phyloP scores from a whole-genome alignment of 1,284 basidiomycete species.

The Filobasidium uniguttulatum region DNA sequence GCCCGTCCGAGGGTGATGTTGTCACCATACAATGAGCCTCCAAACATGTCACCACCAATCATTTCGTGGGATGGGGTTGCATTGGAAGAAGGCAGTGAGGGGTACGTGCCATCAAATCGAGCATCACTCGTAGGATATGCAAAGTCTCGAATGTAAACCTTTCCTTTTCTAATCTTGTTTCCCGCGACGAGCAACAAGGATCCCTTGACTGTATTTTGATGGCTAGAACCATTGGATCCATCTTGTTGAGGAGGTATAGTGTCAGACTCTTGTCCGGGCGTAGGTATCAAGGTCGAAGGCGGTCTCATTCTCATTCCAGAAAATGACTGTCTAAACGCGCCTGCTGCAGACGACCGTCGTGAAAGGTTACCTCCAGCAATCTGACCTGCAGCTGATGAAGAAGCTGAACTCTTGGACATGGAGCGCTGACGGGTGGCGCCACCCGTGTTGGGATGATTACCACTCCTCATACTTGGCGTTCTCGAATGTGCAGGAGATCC shows the following conservation, averaged over 20 bases:
- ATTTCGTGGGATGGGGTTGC: too few relatives aligned
- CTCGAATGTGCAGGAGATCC: not conserved
- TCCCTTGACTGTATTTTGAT: not conserved
- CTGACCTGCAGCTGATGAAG: not conserved
- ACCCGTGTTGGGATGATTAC: not conserved
- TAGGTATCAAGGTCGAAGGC: constrained; percentile 7
- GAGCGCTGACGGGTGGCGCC: not conserved
- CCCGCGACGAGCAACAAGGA: not conserved
- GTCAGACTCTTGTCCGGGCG: constrained; percentile 2
- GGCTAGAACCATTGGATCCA: not conserved
- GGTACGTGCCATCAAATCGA: constrained; percentile 6
- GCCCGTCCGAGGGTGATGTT: constrained; percentile 1
- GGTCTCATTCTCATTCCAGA: not conserved
- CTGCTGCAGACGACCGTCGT: not conserved
- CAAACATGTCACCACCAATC: constrained; percentile 9
- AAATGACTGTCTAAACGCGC: not conserved
- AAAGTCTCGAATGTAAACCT: constrained; percentile 6
- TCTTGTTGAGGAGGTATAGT: not conserved
- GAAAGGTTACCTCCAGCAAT: not conserved
- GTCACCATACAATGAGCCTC: not conserved
- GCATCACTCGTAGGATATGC: constrained; percentile 4
- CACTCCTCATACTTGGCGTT: not conserved
- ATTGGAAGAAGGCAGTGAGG: not conserved
- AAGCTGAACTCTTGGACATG: not conserved
- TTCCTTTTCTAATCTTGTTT: not conserved